Evolutionary conservation across 768 basidiomycete genomes (phyloP).

Genomic region (Lactarius vividus): DNA sequence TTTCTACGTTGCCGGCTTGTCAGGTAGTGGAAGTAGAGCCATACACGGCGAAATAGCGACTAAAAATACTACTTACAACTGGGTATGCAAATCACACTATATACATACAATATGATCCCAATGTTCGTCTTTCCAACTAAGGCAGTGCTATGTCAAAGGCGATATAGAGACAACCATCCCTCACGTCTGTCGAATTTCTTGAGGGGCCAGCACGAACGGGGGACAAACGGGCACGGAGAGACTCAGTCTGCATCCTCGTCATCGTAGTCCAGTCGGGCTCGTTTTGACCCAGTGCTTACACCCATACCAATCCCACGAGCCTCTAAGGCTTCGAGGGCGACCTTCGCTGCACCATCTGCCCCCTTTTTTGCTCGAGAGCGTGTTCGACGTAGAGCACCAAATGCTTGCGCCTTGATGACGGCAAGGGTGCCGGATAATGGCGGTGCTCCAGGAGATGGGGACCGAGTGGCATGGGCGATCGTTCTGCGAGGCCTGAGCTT

Average conservation of each 20-base stretch:
- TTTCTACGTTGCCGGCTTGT: slow-evolving; percentile 1
- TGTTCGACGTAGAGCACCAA: slow-evolving; percentile 79
- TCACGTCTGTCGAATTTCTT: slow-evolving; percentile 9
- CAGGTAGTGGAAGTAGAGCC: slow-evolving; percentile 4
- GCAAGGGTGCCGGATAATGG: slow-evolving; percentile 77
- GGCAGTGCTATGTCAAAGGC: slow-evolving; percentile 9
- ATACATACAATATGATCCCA: slow-evolving; percentile 29
- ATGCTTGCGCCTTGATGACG: slow-evolving; percentile 88
- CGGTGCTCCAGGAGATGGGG: slow-evolving; percentile 45
- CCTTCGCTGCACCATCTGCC: slow-evolving; percentile 68
- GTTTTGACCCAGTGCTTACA: slow-evolving; percentile 38
- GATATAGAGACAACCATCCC: slow-evolving; percentile 11
- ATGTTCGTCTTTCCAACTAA: slow-evolving; percentile 25
- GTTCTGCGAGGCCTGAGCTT: slow-evolving; percentile 29
- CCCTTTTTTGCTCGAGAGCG: slow-evolving; percentile 70
- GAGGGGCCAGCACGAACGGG: slow-evolving; percentile 27
- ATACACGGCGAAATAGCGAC: slow-evolving; percentile 10
- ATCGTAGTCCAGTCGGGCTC: slow-evolving; percentile 52
- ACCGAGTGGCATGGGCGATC: slow-evolving; percentile 34
- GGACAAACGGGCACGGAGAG: slow-evolving; percentile 1
- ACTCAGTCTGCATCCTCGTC: slow-evolving; percentile 40
- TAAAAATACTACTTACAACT: slow-evolving; percentile 29
- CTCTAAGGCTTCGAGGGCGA: slow-evolving; percentile 79
- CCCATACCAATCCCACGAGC: slow-evolving; percentile 67
- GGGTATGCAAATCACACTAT: slow-evolving; percentile 29